phyloP scores from a whole-genome alignment of 495 filamentous ascomycete genomes.

The Echria macrotheca region DNA sequence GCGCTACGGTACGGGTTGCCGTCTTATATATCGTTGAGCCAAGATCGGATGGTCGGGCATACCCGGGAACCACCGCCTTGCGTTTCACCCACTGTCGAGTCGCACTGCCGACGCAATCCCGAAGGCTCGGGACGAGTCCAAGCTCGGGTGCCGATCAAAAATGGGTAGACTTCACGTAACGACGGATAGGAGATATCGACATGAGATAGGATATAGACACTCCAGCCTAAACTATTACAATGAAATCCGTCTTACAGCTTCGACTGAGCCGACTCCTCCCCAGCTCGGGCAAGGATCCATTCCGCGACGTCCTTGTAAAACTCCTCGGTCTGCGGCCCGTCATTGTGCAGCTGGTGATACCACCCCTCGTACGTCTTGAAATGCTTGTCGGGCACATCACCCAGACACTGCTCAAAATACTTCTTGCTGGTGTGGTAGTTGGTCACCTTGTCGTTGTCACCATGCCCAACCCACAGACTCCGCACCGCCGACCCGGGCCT shows the following conservation, averaged over 20 bases:
- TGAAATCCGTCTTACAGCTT: conserved; percentile 4
- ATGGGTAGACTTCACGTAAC: background rate
- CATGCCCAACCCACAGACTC: conserved; percentile 60
- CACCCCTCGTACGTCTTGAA: conserved; percentile 73
- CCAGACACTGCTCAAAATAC: conserved; percentile 49
- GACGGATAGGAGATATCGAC: background rate
- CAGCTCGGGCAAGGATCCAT: conserved; percentile 60
- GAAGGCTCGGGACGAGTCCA: background rate
- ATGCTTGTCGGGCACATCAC: conserved; percentile 54
- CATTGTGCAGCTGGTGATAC: conserved; percentile 73
- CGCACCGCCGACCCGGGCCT: conserved; percentile 32
- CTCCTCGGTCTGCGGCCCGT: conserved; percentile 52
- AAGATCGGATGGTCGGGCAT: no score
- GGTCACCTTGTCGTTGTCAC: conserved; percentile 61
- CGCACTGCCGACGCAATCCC: background rate
- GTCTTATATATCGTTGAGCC: no score
- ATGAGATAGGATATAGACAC: background rate
- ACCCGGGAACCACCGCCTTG: no score
- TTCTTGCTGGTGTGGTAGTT: conserved; percentile 55
- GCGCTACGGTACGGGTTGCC: no score
- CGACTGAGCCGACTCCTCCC: conserved; percentile 7
- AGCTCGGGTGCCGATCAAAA: no score
- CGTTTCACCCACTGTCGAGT: no score
- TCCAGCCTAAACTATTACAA: background rate
- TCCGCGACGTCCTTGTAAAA: conserved; percentile 67